Conservation (phyloP, 495 filamentous ascomycete genomes). For the Parachaetomium inaequale region DNA sequence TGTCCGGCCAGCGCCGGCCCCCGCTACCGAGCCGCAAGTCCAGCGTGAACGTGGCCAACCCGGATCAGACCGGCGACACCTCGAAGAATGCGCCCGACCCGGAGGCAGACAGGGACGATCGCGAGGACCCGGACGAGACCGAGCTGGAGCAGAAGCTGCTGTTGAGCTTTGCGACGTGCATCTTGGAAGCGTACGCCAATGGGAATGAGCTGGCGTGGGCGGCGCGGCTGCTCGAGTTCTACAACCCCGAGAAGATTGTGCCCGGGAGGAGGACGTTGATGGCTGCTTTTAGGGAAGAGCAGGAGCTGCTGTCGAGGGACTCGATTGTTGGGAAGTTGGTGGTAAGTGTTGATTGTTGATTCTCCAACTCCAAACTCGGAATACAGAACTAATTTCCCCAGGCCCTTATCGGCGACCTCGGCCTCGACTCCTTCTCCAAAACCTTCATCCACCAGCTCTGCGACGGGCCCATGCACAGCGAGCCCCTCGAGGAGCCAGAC, state of each 20-base stretch:
- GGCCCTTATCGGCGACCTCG: constrained; percentile 71
- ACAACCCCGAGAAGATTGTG: constrained; percentile 58
- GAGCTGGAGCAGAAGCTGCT: constrained; percentile 64
- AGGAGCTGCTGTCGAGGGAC: constrained; percentile 60
- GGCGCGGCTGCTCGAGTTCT: constrained; percentile 68
- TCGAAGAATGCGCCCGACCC: constrained; percentile 70
- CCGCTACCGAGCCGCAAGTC: constrained; percentile 67
- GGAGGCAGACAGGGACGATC: constrained; percentile 60
- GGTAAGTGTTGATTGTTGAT: constrained; percentile 44
- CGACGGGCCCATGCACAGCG: constrained; percentile 29
- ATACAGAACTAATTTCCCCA: constrained; percentile 25
- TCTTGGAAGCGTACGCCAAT: constrained; percentile 75
- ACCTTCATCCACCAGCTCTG: constrained; percentile 33
- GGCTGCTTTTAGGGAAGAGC: constrained; percentile 59
- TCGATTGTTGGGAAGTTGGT: constrained; percentile 72
- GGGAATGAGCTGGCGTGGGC: constrained; percentile 68
- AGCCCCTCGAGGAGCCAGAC: constrained; percentile 39
- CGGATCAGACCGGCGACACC: constrained; percentile 42
- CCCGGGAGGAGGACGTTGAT: constrained; percentile 55
- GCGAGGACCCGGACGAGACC: constrained; percentile 55
- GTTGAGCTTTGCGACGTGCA: constrained; percentile 80
- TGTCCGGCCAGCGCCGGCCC: constrained; percentile 70
- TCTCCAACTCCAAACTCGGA: neutral
- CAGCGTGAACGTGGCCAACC: constrained; percentile 54
- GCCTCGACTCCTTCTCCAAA: constrained; percentile 36